These are phyloP conservation scores for Linum tenue DNA, from an alignment of 345 rosid species.

Conservation along the genomic window DNA sequence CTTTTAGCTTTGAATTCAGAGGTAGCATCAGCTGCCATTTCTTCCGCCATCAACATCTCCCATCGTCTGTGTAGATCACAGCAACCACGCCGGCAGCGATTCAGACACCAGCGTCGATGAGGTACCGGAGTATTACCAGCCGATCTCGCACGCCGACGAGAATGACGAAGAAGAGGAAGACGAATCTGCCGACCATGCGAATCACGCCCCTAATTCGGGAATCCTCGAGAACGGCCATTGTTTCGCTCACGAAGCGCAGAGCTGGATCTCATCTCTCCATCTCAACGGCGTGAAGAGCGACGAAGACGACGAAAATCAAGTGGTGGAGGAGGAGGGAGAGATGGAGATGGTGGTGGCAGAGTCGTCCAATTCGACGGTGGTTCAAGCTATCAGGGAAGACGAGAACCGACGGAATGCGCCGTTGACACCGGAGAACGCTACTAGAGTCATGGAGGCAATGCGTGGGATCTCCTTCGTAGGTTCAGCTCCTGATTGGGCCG, in stretches of 20 bases:
- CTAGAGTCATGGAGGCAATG: constrained; percentile 76
- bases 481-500: constrained; percentile 68
- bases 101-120: constrained; percentile 50
- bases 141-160: constrained; percentile 51
- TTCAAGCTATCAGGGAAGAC: constrained; percentile 60
- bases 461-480: constrained; percentile 66
- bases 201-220: background rate
- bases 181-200: constrained; percentile 26
- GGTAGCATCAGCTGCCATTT: too few species aligned
- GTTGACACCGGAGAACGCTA: constrained; percentile 46
- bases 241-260: constrained; percentile 18
- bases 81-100: constrained; percentile 46
- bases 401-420: constrained; percentile 70
- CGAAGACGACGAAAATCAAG: constrained; percentile 29
- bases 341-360: constrained; percentile 19
- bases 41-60: background rate
- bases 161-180: constrained; percentile 15
- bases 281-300: constrained; percentile 31
- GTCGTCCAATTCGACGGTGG: constrained; percentile 32
- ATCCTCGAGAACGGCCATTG: constrained; percentile 38
- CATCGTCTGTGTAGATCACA: constrained; percentile 24
- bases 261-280: constrained; percentile 44
- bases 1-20: too few species aligned
- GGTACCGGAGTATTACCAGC: constrained; percentile 62
- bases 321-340: constrained; percentile 19